Base-by-base conservation (phyloP, 192 early-diverging fungal genomes). In the Dissophora ornata region DNA sequence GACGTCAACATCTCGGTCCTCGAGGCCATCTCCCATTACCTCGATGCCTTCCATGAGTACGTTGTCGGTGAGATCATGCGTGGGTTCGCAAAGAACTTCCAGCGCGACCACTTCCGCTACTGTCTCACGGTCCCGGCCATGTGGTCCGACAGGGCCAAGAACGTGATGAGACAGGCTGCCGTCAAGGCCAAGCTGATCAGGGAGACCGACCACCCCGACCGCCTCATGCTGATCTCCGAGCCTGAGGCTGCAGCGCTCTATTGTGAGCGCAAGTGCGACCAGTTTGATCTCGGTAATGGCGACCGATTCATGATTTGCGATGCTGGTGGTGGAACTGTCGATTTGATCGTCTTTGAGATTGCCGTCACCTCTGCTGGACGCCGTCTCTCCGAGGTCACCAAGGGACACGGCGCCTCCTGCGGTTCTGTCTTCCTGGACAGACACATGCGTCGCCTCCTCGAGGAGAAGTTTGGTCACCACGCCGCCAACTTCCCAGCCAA, bases 291-390 rank as follows among this genome's bases (percentile, higher is more conserved):
- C 26, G 38, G 25, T 8, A 48, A 62, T 19, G 79, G 75, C 4
- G 71, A 85, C 52, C 60, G 78, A 22, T 80, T 85, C 46, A 82
- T 83, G 73, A 79, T 85, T 32, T 83, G 81, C 26, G 84, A 85
- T 58, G 81, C 82, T 21, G 84, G 84, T 54, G 84, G 84, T 29
- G 84, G 84, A 28, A 85, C 84, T 1, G 82, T 85, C 16, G 84
- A 85, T 69, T 48, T 85, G 47, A 85, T 85, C 19, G 81, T 81
- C 29, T 85, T 85, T 75, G 79, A 85, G 62, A 67, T 82, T n/a
- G 70, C 70, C 22, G 79, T 69, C 58, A 74, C 71, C 33, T 41
- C 61, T 32, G 56, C 63, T 9, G 56, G 65, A 57, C 63, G 69
- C 54, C 52, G 67, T 24, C 45, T 87, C 2, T 78, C 79, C 22